Base-by-base conservation (phyloP, 2,329 filamentous ascomycete species). In the Thelonectria blattea region DNA sequence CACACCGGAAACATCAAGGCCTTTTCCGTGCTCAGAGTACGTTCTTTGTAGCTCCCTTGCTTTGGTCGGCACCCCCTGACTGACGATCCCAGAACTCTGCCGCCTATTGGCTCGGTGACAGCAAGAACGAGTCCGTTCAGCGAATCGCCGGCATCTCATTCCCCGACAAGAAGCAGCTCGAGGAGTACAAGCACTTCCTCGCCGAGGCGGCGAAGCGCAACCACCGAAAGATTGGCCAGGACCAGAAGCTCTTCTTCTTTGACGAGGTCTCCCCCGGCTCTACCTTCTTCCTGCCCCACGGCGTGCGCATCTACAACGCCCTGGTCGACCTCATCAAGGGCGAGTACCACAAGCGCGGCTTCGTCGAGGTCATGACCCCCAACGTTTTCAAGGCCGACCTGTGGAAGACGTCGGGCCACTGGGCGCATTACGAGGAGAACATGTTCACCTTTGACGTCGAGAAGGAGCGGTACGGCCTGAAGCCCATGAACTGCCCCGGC, bases 181-280 rank as follows among this genome's bases (percentile, higher is more conserved):
- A 91, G 48, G 93, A 96, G 72, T 93, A 98, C 81, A 89, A 96
- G 80, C 93, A 94, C 73, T 96, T 96, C 79, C 85, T 99, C 30
- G 94, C 97, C 72, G 95, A 99, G 79, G 95, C 95, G n/a, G 94
- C 95, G 63, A 97, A 97, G 83, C 90, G 95, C 65, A 95, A 98
- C 73, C 95, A 99, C 75, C 85, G 94, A 67, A 92, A 91, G 79
- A 93, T 99, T 68, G 95, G 93, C 65, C 91, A 90, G 74, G 93
- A 98, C 65, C 95, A 99, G 77, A 94, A 98, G 75, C 88, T 99
- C 9, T 99, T 97, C 83, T 96, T 97, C 83, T 99, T 97, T 81
- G 90, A 96, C 72, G 91, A 96, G 65, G 84, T 89, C 70, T 97
- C 93, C n/a, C 95, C 95, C 1, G 95, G 95, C 34, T 95, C 92